Base-by-base conservation (phyloP, 352 stramenopile genomes). In the Pythium utonaiense region DNA sequence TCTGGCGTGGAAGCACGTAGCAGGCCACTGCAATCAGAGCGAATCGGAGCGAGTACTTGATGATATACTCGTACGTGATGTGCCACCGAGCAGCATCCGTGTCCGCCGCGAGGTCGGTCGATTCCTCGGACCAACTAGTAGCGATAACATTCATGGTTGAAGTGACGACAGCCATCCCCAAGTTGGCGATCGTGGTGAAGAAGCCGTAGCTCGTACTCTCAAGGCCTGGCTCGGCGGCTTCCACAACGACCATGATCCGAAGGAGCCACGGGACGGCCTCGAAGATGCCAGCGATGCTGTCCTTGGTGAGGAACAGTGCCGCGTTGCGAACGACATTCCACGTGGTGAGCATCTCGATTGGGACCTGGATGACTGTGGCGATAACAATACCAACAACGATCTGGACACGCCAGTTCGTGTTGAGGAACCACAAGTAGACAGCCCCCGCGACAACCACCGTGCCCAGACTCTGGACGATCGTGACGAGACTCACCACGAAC, bases 371-470 rank as follows among this genome's bases (percentile, higher is more conserved):
- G 4, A 70, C 19, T 4, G 57, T 25, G 3, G 55, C 63, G 21
- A 60, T 58, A 10, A 31, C 27, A 16, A 66, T 53, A 30, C 50
- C 44, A 0, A 24, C 41, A 16, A 64, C 30, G n/a, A 58, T 24
- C n/a, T 65, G 41, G 14, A 64, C 50, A 16, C 57, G 62, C 64
- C 64, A 70, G 53, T 70, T 70, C 3, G 57, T 66, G 53, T 70
- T 70, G 44, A 70, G 64, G 27, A 61, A 70, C 50, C 57, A 63
- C 1, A 58, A 24, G 45, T 51, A 57, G 16, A 70, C 31, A 0
- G 24, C 44, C 10, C 42, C 57, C 5, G 57, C 33, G 10, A 58
- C 64, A 5, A 70, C 10, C 28, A 70, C 57, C 36, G 57, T 62
- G 34, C 56, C 55, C 17, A 40, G 54, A 21, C 22, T 25, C 31